Conservation (phyloP, 805 yeast species). For the Suhomyces prunicola region DNA sequence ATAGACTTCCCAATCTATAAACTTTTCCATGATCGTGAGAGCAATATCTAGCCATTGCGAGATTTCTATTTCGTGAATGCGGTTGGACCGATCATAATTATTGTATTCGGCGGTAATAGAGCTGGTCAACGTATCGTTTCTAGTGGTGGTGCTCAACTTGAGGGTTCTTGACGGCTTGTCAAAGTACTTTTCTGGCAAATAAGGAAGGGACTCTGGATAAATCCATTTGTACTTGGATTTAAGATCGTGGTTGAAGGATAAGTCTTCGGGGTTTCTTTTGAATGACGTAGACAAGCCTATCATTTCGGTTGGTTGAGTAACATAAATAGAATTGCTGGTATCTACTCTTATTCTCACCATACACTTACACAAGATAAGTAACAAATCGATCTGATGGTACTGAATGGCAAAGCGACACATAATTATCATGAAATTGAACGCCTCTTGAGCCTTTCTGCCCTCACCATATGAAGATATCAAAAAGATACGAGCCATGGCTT, state of each 20-base stretch:
- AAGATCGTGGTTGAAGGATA: conserved; percentile 16
- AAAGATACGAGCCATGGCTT: conserved; percentile 24
- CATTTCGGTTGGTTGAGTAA: conserved; percentile 56
- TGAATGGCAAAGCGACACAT: conserved; percentile 36
- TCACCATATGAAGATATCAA: conserved; percentile 20
- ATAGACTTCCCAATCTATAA: conserved; percentile 68
- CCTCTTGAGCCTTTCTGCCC: conserved; percentile 24
- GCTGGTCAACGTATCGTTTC: background rate
- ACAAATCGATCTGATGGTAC: conserved; percentile 30
- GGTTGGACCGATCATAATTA: background rate
- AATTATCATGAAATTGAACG: conserved; percentile 29
- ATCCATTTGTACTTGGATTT: conserved; percentile 43
- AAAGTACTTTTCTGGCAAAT: conserved; percentile 44
- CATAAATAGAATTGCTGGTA: conserved; percentile 41
- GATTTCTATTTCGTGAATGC: conserved; percentile 14
- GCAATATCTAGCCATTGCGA: conserved; percentile 51
- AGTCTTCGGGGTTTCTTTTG: conserved; percentile 42
- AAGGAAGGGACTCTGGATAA: conserved; percentile 55
- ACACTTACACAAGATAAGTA: conserved; percentile 50
- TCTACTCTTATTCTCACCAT: conserved; percentile 55
- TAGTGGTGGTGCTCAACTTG: background rate
- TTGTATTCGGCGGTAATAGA: background rate
- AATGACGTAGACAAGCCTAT: conserved; percentile 63
- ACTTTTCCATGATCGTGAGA: conserved; percentile 46
- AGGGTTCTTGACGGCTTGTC: conserved; percentile 36